Evolutionary conservation across 108 stramenopile genomes (phyloP).

Genomic region (Poteriospumella lacustris): DNA sequence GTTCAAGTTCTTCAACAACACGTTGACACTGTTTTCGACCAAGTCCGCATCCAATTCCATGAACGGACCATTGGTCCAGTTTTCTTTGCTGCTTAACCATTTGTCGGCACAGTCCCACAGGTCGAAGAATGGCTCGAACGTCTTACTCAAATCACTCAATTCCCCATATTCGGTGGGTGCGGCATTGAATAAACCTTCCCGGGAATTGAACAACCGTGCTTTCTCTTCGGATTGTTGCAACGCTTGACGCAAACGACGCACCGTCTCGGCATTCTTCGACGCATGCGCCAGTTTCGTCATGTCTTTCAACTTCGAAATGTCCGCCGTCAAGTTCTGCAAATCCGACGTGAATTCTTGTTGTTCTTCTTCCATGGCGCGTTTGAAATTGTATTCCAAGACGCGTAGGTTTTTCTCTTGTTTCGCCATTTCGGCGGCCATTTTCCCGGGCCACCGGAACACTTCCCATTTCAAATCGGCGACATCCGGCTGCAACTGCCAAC

Average conservation of each 20-base stretch:
- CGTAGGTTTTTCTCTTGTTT: constrained; percentile 32
- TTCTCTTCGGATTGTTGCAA: constrained; percentile 39
- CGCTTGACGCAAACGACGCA: constrained; percentile 28
- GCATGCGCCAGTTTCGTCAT: constrained; percentile 10
- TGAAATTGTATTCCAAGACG: constrained; percentile 6
- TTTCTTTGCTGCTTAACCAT: constrained; percentile 24
- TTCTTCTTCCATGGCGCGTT: constrained; percentile 37
- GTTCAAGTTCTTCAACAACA: constrained; percentile 36
- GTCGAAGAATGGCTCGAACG: constrained; percentile 54
- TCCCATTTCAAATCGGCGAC: constrained; percentile 42
- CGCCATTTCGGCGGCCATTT: constrained; percentile 25
- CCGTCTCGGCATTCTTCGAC: constrained; percentile 26
- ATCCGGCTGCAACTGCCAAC: constrained; percentile 3
- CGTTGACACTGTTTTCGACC: constrained; percentile 46
- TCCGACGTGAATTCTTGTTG: constrained; percentile 2
- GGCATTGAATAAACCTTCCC: constrained; percentile 33
- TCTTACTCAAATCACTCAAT: constrained; percentile 40
- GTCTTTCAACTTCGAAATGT: constrained; percentile 27
- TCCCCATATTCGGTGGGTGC: constrained; percentile 43
- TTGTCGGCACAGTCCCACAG: constrained; percentile 42
- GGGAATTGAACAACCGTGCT: constrained; percentile 43
- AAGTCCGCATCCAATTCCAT: constrained; percentile 49
- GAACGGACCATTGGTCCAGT: constrained; percentile 48
- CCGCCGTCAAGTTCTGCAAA: not conserved
- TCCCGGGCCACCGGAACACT: constrained; percentile 44